A percentile compares a stretch with the other conserved stretches of the same genome.
Conservation (phyloP, 106 monocot species). For the Acorus gramineus region DNA sequence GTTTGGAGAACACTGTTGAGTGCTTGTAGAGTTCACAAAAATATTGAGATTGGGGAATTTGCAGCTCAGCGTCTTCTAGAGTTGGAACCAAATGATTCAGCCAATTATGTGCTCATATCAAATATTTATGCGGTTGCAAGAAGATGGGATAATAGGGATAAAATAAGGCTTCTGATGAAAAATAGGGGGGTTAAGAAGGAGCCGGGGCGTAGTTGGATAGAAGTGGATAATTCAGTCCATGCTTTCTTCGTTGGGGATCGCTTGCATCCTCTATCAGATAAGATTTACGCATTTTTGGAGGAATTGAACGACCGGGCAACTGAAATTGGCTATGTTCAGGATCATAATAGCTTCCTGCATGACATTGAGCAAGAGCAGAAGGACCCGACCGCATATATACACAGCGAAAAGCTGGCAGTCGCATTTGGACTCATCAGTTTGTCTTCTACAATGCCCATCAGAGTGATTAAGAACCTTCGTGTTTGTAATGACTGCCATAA, state of each 20-base stretch:
- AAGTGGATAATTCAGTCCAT: slow-evolving; percentile 44
- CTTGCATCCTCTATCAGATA: slow-evolving; percentile 34
- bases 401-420: slow-evolving; percentile 84
- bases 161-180: slow-evolving; percentile 54
- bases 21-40: slow-evolving; percentile 69
- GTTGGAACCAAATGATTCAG: slow-evolving; percentile 69
- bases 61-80: slow-evolving; percentile 51
- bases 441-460: slow-evolving; percentile 35
- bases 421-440: slow-evolving; percentile 63
- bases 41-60: slow-evolving; percentile 62
- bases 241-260: slow-evolving; percentile 57
- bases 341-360: slow-evolving; percentile 42
- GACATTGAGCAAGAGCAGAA: slow-evolving; percentile 46
- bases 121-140: slow-evolving; percentile 54
- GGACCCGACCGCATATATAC: slow-evolving; percentile 36
- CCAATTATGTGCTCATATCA: slow-evolving; percentile 75
- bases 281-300: slow-evolving; percentile 41
- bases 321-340: slow-evolving; percentile 52
- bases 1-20: slow-evolving; percentile 82
- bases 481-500: slow-evolving; percentile 74
- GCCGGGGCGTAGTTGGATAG: slow-evolving; percentile 75
- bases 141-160: slow-evolving; percentile 48
- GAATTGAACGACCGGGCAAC: slow-evolving; percentile 36
- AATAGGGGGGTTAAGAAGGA: slow-evolving; percentile 67
- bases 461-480: slow-evolving; percentile 79